Percentiles rank a stretch among this genome's conserved stretches.
phyloP scores from a whole-genome alignment of 2,329 filamentous ascomycete genomes.

The Penicillium sp. region DNA sequence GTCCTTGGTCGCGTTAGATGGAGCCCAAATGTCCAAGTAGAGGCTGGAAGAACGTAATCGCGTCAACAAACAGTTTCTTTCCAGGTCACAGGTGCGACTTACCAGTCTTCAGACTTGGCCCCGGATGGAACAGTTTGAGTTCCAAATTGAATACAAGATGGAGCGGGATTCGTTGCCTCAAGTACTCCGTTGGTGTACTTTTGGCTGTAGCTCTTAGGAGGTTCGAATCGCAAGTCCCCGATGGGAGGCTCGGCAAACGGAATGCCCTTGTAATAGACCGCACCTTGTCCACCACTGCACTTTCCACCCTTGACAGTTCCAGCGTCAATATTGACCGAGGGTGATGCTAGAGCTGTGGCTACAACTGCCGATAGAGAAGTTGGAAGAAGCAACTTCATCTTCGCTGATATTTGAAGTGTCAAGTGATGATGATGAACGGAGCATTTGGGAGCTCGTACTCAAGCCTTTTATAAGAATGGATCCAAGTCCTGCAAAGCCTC shows the following conservation, averaged over 20 bases:
- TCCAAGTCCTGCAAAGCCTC: not conserved
- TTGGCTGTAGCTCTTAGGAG: slow-evolving; percentile 18
- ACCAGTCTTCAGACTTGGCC: slow-evolving; percentile 24
- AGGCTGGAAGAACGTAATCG: slow-evolving; percentile 10
- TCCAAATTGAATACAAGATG: slow-evolving; percentile 21
- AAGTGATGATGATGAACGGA: slow-evolving; percentile 1
- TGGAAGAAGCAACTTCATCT: slow-evolving; percentile 25
- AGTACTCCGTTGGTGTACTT: slow-evolving; percentile 15
- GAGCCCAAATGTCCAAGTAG: slow-evolving; percentile 18
- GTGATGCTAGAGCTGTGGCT: slow-evolving; percentile 4
- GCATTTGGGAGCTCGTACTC: not conserved
- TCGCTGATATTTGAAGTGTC: slow-evolving; percentile 56
- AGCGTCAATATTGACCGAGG: slow-evolving; percentile 22
- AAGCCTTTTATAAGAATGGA: not conserved
- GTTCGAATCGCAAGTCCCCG: slow-evolving; percentile 22
- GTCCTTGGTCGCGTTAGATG: slow-evolving; percentile 12
- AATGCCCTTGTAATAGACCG: slow-evolving; percentile 22
- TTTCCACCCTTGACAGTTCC: slow-evolving; percentile 20
- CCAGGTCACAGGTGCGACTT: not conserved
- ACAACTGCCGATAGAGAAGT: slow-evolving; percentile 11
- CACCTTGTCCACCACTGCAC: slow-evolving; percentile 11
- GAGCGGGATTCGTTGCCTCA: slow-evolving; percentile 16
- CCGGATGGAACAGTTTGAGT: not conserved
- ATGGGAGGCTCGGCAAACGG: slow-evolving; percentile 23
- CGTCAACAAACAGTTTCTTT: not conserved